Evolutionary conservation across 2,329 filamentous ascomycete species (phyloP), one percentile per base, ranked within the genome.

Genomic region (Endocalyx cinctus): DNA sequence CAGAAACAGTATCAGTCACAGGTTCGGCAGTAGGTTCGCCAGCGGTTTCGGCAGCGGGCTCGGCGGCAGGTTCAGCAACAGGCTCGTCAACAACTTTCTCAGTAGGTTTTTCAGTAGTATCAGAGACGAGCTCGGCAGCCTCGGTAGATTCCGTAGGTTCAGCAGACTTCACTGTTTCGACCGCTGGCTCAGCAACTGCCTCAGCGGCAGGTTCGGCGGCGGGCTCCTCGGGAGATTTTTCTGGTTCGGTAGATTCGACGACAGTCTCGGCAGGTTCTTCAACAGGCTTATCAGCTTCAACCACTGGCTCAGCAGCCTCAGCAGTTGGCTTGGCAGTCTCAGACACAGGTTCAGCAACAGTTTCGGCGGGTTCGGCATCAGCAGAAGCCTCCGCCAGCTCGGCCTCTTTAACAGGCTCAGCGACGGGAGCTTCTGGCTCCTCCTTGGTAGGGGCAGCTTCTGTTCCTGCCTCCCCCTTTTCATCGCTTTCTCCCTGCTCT

Each of bases 1-100:
- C 38, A n/a, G 43, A 41, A 10, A 26, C 27, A 27, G n/a, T 8
- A 18, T 26, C 20, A 10, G 35, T 34, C 26, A 50, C 43, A 4
- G 23, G 22, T 26, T 28, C 27, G 19, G 33, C 27, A 28, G 35
- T 6, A 13, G 42, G 39, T 17, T 46, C 43, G 19, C 28, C 13
- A 18, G 12, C 16, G 28, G 22, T 7, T 17, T 25, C 19, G 14
- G 5, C 39, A 10, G 30, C 23, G 17, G 16, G 17, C 12, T 17
- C 15, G 17, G 17, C 16, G 10, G 27, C 18, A 16, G 29, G n/a
- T n/a, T n/a, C 10, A 18, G 23, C 11, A 12, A 37, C 33, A 20
- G 19, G 15, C 10, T 18, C n/a, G 10, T 15, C 19, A 32, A 18
- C 10, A 20, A 17, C 32, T 29, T 28, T 17, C 11, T 30, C 22